A percentile compares a stretch with the other conserved stretches of the same genome.
These are phyloP conservation scores for Ballota nigra DNA, from an alignment of 257 asterid genomes.

Conservation along the genomic window DNA sequence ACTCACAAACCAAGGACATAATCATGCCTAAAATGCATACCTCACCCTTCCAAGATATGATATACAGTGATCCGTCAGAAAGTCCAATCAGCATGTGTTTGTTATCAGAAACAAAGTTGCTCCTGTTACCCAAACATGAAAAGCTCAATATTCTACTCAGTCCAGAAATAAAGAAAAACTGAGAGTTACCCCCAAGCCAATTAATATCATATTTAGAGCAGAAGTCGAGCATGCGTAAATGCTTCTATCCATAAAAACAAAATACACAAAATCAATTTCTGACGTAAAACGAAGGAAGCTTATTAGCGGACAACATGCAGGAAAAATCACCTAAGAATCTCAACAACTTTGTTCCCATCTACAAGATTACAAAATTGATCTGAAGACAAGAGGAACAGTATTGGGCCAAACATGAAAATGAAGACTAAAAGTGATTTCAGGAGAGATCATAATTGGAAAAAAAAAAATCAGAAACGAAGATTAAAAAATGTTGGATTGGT, in stretches of 20 bases:
- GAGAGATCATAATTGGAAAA: background rate
- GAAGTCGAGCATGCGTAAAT: constrained; percentile 2
- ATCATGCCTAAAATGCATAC: constrained; percentile 47
- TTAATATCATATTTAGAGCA: background rate
- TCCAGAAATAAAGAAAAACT: constrained; percentile 10
- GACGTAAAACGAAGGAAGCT: constrained; percentile 12
- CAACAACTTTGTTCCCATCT: background rate
- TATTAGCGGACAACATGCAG: constrained; percentile 16
- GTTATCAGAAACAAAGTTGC: constrained; percentile 94
- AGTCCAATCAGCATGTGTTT: constrained; percentile 89
- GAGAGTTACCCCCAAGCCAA: constrained; percentile 2
- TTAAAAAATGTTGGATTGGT: background rate
- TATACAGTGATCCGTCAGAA: constrained; percentile 94
- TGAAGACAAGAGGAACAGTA: constrained; percentile 13
- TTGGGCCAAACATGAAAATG: constrained; percentile 11
- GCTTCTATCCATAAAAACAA: constrained; percentile 8
- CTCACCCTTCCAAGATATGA: constrained; percentile 99
- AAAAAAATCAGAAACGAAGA: constrained; percentile 1
- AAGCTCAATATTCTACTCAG: constrained; percentile 10
- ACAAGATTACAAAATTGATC: constrained; percentile 10
- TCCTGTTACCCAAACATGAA: constrained; percentile 57
- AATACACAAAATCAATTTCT: background rate
- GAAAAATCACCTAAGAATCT: constrained; percentile 13
- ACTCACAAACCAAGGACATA: constrained; percentile 7
- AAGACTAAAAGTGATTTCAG: constrained; percentile 14